Base-by-base conservation (phyloP, 2,329 filamentous ascomycete species). In the Graphilbum sp. region DNA sequence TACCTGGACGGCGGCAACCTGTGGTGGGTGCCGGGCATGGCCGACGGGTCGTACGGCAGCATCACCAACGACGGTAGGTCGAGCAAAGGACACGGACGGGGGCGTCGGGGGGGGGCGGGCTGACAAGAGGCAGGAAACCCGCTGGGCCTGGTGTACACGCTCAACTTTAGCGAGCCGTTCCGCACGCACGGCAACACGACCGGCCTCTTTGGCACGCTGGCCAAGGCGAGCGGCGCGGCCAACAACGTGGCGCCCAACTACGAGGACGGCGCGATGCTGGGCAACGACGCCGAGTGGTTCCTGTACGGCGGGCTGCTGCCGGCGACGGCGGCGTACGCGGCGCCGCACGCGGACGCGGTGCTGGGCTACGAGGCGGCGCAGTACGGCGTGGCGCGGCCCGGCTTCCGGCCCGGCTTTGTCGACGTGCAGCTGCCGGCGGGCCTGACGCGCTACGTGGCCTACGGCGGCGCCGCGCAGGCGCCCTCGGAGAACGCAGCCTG, bases 401-500 rank as follows among this genome's bases (percentile, higher is more conserved):
- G 49, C 12, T 74, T 67, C 51, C 44, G 44, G 1, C 49, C 58
- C 0, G 62, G 64, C 0, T 73, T 71, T 43, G 27, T 56, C 3
- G 46, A 55, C 9, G 50, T 49, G 1, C 47, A 50, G 1, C 58
- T 79, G 1, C 52, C 63, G 2, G 44, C 55, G 4, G 53, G 49
- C 7, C 51, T 79, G 5, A 80, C 69, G 17, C 62, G 69, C 35
- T 81, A 79, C 47, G 47, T 83, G 18, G 69, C 75, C 0, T 73
- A 69, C 45, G 79, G 79, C 16, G 79, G 68, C 2, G 67, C 65
- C 1, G 74, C 65, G 11, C 80, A 62, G 32, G 73, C 70, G 0
- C 77, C 78, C 0, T 81, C 76, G 0, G 79, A 84, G 52, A 76
- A 81, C 44, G 65, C 74, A 46, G 76, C 75, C 0, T 84, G 73